Percentiles rank a stretch among this genome's conserved stretches.
Evolutionary conservation across 495 filamentous ascomycete species (phyloP).

Genomic region (Penicillium steckii): DNA sequence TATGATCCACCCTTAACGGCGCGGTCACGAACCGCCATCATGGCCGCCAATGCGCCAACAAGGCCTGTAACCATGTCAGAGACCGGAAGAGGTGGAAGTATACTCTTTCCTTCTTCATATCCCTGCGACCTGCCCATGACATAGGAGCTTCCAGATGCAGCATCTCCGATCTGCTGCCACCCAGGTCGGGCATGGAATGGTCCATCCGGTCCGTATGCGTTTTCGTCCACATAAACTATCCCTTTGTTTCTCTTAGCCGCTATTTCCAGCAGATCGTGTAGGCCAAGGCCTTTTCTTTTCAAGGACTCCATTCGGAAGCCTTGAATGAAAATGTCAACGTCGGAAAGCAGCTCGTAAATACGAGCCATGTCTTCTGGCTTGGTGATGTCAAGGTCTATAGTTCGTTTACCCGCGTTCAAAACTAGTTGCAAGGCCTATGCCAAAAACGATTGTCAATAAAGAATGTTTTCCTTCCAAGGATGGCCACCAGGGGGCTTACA

Average conservation of each 20-base stretch:
- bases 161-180: conserved; percentile 49
- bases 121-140: conserved; percentile 44
- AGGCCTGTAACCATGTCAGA: conserved; percentile 67
- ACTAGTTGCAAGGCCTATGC: conserved; percentile 36
- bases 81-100: conserved; percentile 69
- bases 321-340: conserved; percentile 57
- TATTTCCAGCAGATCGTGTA: conserved; percentile 46
- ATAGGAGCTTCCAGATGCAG: conserved; percentile 24
- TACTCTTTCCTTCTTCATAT: conserved; percentile 58
- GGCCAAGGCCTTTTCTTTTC: conserved; percentile 51
- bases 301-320: conserved; percentile 53
- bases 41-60: conserved; percentile 53
- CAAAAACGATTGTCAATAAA: neutral
- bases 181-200: conserved; percentile 37
- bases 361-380: conserved; percentile 40
- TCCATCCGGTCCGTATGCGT: conserved; percentile 57
- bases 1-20: conserved; percentile 29
- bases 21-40: conserved; percentile 40
- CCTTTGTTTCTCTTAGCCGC: conserved; percentile 46
- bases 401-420: conserved; percentile 58
- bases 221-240: conserved; percentile 62
- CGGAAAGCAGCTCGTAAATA: conserved; percentile 44
- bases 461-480: neutral
- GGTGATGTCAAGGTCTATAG: conserved; percentile 51
- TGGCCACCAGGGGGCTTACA: neutral